A percentile compares a stretch with the other conserved stretches of the same genome.
Conservation (phyloP, 257 asterid genomes). For the Thymus quinquecostatus region DNA sequence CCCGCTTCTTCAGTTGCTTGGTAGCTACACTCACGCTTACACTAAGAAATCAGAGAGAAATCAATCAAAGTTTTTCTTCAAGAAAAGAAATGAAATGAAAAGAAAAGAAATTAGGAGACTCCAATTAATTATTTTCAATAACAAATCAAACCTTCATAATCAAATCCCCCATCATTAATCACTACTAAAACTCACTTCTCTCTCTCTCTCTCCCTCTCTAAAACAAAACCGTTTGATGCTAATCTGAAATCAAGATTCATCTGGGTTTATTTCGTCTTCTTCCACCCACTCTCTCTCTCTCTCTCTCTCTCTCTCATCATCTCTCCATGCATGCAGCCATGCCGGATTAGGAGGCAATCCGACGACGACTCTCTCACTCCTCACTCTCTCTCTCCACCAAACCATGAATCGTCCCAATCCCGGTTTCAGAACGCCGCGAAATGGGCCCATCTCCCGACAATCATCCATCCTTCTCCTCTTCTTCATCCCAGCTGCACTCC, state of each 20-base stretch:
- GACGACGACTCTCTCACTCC: no score
- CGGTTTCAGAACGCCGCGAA: slow-evolving; percentile 28
- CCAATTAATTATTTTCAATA: neutral
- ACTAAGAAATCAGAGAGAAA: slow-evolving; percentile 7
- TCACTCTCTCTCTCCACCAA: neutral
- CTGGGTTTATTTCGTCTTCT: slow-evolving; percentile 29
- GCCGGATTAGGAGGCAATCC: slow-evolving; percentile 16
- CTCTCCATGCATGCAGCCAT: slow-evolving; percentile 31
- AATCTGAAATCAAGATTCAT: slow-evolving; percentile 31
- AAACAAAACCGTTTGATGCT: neutral
- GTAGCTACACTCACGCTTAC: slow-evolving; percentile 46
- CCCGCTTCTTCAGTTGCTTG: slow-evolving; percentile 54
- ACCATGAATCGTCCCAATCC: neutral
- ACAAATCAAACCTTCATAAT: neutral
- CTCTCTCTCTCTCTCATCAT: neutral
- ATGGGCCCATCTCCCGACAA: slow-evolving; percentile 20
- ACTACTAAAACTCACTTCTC: neutral
- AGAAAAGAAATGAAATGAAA: neutral
- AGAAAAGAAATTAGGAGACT: neutral
- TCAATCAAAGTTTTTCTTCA: slow-evolving; percentile 12
- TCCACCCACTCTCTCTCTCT: neutral
- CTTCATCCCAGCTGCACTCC: slow-evolving; percentile 44
- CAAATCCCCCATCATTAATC: neutral
- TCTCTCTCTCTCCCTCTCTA: neutral
- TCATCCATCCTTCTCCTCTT: neutral